Percentiles rank a stretch among this genome's conserved stretches.
Conservation (phyloP, 2,329 filamentous ascomycete genomes). For the Colletotrichum caudatum region DNA sequence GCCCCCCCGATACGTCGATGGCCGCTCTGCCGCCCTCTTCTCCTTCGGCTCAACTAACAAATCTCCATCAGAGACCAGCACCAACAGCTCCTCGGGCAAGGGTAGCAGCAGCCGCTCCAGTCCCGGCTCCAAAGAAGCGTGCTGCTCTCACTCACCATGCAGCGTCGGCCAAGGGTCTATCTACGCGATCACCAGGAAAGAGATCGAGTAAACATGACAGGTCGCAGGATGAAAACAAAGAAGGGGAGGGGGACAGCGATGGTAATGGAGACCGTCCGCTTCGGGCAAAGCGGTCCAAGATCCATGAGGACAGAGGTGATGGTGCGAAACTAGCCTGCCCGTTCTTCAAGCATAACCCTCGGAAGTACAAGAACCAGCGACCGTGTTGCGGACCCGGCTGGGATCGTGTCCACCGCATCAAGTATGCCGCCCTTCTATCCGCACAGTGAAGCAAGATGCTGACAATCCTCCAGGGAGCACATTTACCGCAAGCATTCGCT, state of each 20-base stretch:
- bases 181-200: background rate
- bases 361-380: slow-evolving; percentile 50
- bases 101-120: background rate
- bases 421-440: slow-evolving; percentile 45
- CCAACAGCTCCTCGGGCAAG: background rate
- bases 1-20: background rate
- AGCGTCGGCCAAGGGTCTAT: background rate
- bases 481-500: slow-evolving; percentile 54
- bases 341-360: slow-evolving; percentile 55
- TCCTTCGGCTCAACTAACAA: no score
- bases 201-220: slow-evolving; percentile 11
- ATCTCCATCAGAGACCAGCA: background rate
- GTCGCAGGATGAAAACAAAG: background rate
- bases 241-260: background rate
- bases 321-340: slow-evolving; percentile 51
- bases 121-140: background rate
- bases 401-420: slow-evolving; percentile 55
- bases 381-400: slow-evolving; percentile 54
- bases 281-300: slow-evolving; percentile 21
- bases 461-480: slow-evolving; percentile 48
- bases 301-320: slow-evolving; percentile 22
- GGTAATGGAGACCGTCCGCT: slow-evolving; percentile 2
- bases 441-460: background rate
- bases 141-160: background rate
- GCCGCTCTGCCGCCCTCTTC: background rate